These are phyloP conservation scores for Termitomyces sp. DNA, from an alignment of 768 basidiomycete species.

Conservation along the genomic window DNA sequence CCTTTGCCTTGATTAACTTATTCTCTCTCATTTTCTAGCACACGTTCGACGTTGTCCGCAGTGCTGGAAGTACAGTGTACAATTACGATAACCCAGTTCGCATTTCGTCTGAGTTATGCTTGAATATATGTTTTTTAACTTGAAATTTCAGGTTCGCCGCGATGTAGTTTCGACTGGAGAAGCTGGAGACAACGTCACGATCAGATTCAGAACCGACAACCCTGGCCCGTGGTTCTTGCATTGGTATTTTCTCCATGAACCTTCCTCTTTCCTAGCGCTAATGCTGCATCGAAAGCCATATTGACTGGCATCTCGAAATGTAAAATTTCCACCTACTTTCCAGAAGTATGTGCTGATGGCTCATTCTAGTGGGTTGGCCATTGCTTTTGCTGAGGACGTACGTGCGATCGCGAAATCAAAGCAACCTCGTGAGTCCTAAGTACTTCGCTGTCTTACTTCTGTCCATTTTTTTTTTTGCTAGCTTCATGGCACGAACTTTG, in stretches of 20 bases:
- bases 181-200: neutral
- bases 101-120: neutral
- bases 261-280: no score
- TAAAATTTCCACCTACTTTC: neutral
- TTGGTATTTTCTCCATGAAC: neutral
- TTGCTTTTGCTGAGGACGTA: constrained; percentile 28
- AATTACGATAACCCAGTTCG: neutral
- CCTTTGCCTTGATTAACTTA: neutral
- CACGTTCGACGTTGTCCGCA: neutral
- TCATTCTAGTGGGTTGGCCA: constrained; percentile 19
- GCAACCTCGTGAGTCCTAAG: neutral
- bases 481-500: neutral
- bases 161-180: neutral
- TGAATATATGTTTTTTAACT: no score
- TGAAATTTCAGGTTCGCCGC: neutral
- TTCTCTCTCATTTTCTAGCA: neutral
- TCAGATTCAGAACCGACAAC: neutral
- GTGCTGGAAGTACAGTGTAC: neutral
- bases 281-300: neutral
- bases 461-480: neutral
- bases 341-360: neutral
- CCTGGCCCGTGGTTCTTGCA: constrained; percentile 3
- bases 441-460: no score
- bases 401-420: neutral
- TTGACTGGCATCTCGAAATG: constrained; percentile 6